phyloP scores from a whole-genome alignment of 768 basidiomycete species.

The Boletus pseudopeckii region DNA sequence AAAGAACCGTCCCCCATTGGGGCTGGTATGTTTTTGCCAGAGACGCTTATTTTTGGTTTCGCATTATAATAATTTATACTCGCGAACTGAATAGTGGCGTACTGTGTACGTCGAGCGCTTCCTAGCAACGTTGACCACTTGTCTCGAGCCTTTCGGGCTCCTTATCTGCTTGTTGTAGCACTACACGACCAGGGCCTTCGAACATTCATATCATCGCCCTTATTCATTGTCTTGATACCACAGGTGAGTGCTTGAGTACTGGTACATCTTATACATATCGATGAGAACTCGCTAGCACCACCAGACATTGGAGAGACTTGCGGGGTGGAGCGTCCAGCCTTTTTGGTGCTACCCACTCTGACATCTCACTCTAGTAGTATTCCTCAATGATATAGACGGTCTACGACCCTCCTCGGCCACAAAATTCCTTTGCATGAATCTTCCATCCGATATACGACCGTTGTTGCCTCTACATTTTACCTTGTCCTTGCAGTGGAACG shows the following conservation, averaged over 20 bases:
- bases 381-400: not conserved
- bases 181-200: not conserved
- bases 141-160: not conserved
- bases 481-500: not conserved
- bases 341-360: not conserved
- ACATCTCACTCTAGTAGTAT: too few species aligned
- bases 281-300: not conserved
- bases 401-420: not conserved
- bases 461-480: too few species aligned
- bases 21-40: not conserved
- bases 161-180: not conserved
- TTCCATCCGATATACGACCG: not conserved
- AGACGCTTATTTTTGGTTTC: slow-evolving; percentile 4
- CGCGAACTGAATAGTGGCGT: slow-evolving; percentile 4
- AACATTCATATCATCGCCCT: not conserved
- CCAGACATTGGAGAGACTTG: not conserved
- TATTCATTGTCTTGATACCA: not conserved
- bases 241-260: not conserved
- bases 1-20: not conserved
- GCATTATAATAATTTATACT: not conserved
- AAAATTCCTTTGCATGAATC: too few species aligned
- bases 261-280: too few species aligned
- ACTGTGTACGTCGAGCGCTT: not conserved
- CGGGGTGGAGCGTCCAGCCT: not conserved
- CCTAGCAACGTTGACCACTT: not conserved